These are phyloP conservation scores for Myochromella boudieri DNA, from an alignment of 768 basidiomycete genomes.

Conservation along the genomic window DNA sequence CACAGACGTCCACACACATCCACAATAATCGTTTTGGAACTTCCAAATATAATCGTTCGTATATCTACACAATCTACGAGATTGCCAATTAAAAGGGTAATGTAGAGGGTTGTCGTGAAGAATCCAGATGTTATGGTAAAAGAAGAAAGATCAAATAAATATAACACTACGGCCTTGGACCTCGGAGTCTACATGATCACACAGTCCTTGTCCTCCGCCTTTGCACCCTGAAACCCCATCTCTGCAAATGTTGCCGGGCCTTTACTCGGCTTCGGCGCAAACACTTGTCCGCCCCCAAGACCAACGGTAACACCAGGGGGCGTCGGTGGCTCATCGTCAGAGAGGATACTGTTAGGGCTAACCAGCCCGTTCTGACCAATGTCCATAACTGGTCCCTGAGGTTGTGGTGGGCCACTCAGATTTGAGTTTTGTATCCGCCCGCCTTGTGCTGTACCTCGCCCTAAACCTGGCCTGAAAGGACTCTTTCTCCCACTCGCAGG, in stretches of 20 bases:
- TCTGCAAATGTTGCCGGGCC: conserved; percentile 84
- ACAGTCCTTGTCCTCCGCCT: conserved; percentile 81
- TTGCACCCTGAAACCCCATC: conserved; percentile 86
- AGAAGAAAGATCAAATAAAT: no score
- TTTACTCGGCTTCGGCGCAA: conserved; percentile 24
- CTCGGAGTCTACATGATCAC: conserved; percentile 77
- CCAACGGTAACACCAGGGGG: conserved; percentile 16
- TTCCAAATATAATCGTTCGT: no score
- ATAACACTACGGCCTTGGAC: no score
- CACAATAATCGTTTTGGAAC: no score
- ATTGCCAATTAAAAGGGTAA: no score
- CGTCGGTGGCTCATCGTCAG: conserved; percentile 3
- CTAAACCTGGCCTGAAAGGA: conserved; percentile 11
- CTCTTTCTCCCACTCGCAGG: conserved; percentile 16
- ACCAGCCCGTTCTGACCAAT: not conserved
- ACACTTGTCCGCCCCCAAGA: conserved; percentile 22
- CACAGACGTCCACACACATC: conserved; percentile 3
- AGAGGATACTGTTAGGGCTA: conserved; percentile 2
- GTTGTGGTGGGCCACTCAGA: conserved; percentile 2
- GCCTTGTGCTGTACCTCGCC: conserved; percentile 12
- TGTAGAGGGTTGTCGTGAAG: no score
- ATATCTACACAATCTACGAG: no score
- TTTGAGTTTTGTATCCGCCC: not conserved
- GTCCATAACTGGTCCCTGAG: conserved; percentile 10
- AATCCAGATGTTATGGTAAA: no score